A percentile compares a stretch with the other conserved stretches of the same genome.
phyloP scores from a whole-genome alignment of 1,284 basidiomycete species.

The Apiotrichum brassicae region DNA sequence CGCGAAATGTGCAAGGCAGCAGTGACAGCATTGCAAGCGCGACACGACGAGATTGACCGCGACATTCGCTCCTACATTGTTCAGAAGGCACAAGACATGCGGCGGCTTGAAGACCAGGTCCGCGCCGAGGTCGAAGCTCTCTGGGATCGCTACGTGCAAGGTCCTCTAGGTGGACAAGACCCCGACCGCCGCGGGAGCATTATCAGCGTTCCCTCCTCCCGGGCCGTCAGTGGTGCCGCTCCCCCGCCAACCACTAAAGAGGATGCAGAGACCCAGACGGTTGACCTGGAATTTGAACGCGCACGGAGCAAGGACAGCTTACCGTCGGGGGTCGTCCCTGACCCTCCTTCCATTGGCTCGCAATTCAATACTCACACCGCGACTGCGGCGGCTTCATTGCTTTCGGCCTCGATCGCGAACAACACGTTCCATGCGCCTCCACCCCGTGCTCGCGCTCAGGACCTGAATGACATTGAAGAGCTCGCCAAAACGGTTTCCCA shows the following conservation, averaged over 20 bases:
- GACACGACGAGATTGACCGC: conserved; percentile 29
- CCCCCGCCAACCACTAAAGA: too few species aligned
- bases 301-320: neutral
- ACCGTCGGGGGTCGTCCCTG: conserved; percentile 5
- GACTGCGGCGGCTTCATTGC: conserved; percentile 18
- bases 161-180: conserved; percentile 23
- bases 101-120: conserved; percentile 34
- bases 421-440: conserved; percentile 33
- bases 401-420: conserved; percentile 35
- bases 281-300: neutral
- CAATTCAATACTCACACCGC: conserved; percentile 12
- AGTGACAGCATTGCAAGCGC: conserved; percentile 24
- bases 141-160: conserved; percentile 36
- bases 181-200: conserved; percentile 5
- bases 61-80: conserved; percentile 36
- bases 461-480: conserved; percentile 20
- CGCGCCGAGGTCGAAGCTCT: conserved; percentile 41
- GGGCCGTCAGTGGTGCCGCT: neutral
- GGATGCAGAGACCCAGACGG: neutral
- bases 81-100: conserved; percentile 30
- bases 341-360: neutral
- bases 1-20: conserved; percentile 36
- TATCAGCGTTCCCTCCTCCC: neutral
- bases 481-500: conserved; percentile 21
- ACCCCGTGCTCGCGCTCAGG: conserved; percentile 9